These are phyloP conservation scores for Beta corolliflora DNA, from an alignment of 179 eudicot genomes.

Conservation along the genomic window DNA sequence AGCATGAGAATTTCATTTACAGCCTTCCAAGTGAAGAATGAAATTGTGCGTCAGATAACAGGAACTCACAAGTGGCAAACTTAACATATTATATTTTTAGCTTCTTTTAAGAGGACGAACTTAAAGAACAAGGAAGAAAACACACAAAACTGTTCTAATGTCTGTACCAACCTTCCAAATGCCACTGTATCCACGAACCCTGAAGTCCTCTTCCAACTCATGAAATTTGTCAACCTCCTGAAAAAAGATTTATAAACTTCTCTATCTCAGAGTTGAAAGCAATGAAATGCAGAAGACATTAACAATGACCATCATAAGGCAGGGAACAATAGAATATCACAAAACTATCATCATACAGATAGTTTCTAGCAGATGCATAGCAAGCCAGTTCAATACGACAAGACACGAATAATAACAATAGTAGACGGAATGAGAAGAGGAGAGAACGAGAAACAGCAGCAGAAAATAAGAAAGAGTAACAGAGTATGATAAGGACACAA, in stretches of 20 bases:
- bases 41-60: background rate
- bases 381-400: background rate
- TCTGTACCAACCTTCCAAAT: constrained; percentile 80
- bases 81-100: background rate
- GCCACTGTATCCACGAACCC: constrained; percentile 75
- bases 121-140: constrained; percentile 20
- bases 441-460: background rate
- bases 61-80: too few relatives aligned
- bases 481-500: too few relatives aligned
- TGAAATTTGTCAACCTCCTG: constrained; percentile 97
- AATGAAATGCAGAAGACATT: background rate
- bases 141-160: constrained; percentile 14
- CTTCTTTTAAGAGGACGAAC: background rate
- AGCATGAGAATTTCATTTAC: background rate
- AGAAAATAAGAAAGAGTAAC: background rate
- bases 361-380: background rate
- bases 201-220: constrained; percentile 73
- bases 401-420: background rate
- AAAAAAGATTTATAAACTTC: constrained; percentile 22
- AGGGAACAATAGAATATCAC: constrained; percentile 7
- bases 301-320: background rate
- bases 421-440: background rate
- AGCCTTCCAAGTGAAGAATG: background rate
- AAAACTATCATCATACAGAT: background rate
- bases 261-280: constrained; percentile 16